Conservation (phyloP, 768 basidiomycete species). For the Roridomyces roridus region DNA sequence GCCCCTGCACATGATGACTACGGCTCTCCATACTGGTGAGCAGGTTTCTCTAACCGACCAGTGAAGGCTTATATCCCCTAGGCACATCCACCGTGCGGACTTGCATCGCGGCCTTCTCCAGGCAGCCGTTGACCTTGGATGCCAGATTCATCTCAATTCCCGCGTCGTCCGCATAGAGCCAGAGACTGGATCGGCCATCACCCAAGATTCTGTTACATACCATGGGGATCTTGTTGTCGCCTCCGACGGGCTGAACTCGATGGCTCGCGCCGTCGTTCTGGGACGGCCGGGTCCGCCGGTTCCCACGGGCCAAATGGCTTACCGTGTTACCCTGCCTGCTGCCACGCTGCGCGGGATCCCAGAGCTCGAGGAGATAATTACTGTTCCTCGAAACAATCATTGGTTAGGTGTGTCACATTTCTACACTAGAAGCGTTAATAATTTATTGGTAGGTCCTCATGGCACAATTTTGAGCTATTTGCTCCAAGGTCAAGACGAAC, state of each 20-base stretch:
- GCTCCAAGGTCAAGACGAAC: slow-evolving; percentile 18
- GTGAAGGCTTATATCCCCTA: neutral
- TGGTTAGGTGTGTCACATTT: too few relatives aligned
- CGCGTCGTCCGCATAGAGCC: slow-evolving; percentile 14
- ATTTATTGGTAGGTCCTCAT: too few relatives aligned
- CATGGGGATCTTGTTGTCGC: slow-evolving; percentile 21
- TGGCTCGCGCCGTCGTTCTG: slow-evolving; percentile 9
- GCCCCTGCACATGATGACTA: slow-evolving; percentile 19
- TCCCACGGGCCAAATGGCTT: slow-evolving; percentile 24
- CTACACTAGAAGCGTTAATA: too few relatives aligned
- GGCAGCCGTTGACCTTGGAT: slow-evolving; percentile 14
- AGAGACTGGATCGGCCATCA: slow-evolving; percentile 3
- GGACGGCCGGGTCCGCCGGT: slow-evolving; percentile 6
- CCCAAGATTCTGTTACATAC: slow-evolving; percentile 3
- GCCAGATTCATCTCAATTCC: slow-evolving; percentile 8
- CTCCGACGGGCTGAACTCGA: slow-evolving; percentile 23
- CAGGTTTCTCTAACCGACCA: neutral
- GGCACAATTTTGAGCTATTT: slow-evolving; percentile 21
- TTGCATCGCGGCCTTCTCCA: slow-evolving; percentile 23
- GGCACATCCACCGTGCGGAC: slow-evolving; percentile 25
- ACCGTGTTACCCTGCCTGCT: slow-evolving; percentile 20
- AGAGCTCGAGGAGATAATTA: slow-evolving; percentile 21
- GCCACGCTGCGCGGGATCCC: slow-evolving; percentile 16
- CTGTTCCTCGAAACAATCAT: slow-evolving; percentile 21
- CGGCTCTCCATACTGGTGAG: slow-evolving; percentile 23